These are phyloP conservation scores for Nemania diffusa DNA, from an alignment of 2,329 filamentous ascomycete species.

Conservation along the genomic window DNA sequence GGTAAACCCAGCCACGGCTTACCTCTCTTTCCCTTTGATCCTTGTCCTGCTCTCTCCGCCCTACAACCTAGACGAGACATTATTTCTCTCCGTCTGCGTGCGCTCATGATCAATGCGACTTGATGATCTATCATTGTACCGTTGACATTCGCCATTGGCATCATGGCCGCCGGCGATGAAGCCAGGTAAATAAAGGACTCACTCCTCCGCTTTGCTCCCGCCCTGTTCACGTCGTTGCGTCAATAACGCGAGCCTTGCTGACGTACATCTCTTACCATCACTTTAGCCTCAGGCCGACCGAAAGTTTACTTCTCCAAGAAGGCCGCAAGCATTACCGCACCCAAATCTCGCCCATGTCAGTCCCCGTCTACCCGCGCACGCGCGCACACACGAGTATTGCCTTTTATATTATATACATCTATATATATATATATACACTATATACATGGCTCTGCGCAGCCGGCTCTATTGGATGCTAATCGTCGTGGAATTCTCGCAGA, in stretches of 20 bases:
- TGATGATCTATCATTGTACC: slow-evolving; percentile 42
- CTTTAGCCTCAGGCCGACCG: slow-evolving; percentile 71
- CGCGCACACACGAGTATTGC: slow-evolving; percentile 23
- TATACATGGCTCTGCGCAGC: no score
- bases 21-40: not conserved
- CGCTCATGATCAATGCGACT: slow-evolving; percentile 45
- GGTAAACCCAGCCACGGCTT: not conserved
- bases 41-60: not conserved
- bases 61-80: slow-evolving; percentile 7
- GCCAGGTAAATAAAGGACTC: slow-evolving; percentile 53
- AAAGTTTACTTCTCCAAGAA: slow-evolving; percentile 68
- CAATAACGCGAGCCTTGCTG: slow-evolving; percentile 12
- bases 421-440: no score
- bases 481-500: slow-evolving; percentile 54
- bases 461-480: slow-evolving; percentile 34
- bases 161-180: slow-evolving; percentile 67
- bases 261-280: slow-evolving; percentile 12
- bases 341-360: slow-evolving; percentile 72
- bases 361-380: slow-evolving; percentile 28
- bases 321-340: slow-evolving; percentile 75
- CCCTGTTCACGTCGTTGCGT: not conserved
- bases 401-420: no score
- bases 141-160: slow-evolving; percentile 47
- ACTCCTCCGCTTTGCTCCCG: not conserved
- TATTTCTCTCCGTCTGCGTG: slow-evolving; percentile 25